Base-by-base conservation (phyloP, 352 stramenopile species). In the Globisporangium spinosum region DNA sequence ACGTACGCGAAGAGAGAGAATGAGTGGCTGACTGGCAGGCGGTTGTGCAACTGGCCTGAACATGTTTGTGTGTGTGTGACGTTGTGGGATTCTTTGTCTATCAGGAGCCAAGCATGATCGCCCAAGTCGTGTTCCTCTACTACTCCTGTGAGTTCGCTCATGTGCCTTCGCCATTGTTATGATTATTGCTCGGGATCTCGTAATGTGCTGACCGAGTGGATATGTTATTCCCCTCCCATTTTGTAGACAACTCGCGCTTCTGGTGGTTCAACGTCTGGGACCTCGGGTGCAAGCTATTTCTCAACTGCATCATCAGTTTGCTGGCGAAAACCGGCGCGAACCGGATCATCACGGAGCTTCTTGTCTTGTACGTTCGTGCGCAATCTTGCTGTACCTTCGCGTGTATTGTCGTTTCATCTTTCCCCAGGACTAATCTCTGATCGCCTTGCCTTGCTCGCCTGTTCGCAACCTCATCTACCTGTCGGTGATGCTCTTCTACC, bases 251-350 rank as follows among this genome's bases (percentile, higher is more conserved):
- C 35, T 72, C 75, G 2, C 22, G 68, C 4, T 93, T 90, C 58
- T 93, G 83, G 85, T 93, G 81, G 79, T 93, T 90, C 55, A 83
- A 91, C 70, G 84, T 93, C 2, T 89, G 82, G 76, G 83, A 93
- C 29, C 70, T 93, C n/a, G 69, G 74, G 0, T 78, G 85, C 17
- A 93, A 93, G 61, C 77, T 91, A 38, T 83, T 80, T 43, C 70
- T 93, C 13, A 93, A 89, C 65, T 89, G 83, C 61, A 54, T 93
- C 7, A 71, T 93, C 51, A 80, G 74, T 17, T 61, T 93, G 1
- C 64, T 87, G n/a, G 80, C 79, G 5, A 90, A 89, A 38, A 72
- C 83, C 12, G 81, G 80, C 5, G 83, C 80, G 2, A 91, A 89
- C 68, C 77, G 83, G 2, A 87, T 91, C 65, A 89, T 91, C 55